These are phyloP conservation scores for Metschnikowia borealis DNA, from an alignment of 805 yeast genomes.

Conservation along the genomic window DNA sequence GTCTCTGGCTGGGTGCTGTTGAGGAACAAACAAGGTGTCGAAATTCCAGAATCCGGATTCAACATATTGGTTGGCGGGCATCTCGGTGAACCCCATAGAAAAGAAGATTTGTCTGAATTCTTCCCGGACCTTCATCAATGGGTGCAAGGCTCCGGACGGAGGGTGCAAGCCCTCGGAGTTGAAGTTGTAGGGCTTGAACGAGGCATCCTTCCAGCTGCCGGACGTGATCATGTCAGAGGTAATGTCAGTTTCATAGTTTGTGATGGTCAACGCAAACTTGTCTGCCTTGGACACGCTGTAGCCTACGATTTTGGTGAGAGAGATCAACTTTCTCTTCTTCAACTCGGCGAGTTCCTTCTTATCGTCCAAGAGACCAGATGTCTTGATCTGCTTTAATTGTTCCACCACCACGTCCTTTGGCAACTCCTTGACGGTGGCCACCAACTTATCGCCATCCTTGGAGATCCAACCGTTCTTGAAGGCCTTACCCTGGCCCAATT, in stretches of 20 bases:
- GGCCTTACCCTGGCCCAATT: conserved; percentile 94
- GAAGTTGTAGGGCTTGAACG: conserved; percentile 95
- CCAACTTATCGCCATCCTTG: conserved; percentile 79
- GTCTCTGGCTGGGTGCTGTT: conserved; percentile 99
- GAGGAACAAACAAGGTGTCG: conserved; percentile 94
- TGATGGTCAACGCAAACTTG: conserved; percentile 77
- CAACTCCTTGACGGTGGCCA: conserved; percentile 51
- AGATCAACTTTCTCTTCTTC: conserved; percentile 87
- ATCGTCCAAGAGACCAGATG: conserved; percentile 54
- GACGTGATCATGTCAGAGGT: conserved; percentile 87
- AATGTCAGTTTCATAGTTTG: conserved; percentile 84
- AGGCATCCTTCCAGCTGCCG: conserved; percentile 76
- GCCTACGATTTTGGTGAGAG: conserved; percentile 67
- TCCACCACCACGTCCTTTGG: conserved; percentile 68
- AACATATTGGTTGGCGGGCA: conserved; percentile 98
- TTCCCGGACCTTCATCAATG: conserved; percentile 92
- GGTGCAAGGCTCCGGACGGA: conserved; percentile 90
- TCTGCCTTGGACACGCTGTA: conserved; percentile 76
- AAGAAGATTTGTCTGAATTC: conserved; percentile 97
- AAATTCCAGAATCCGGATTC: conserved; percentile 99
- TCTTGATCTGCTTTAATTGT: conserved; percentile 54
- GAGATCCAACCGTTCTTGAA: conserved; percentile 96
- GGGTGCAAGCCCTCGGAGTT: conserved; percentile 90
- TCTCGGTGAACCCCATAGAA: conserved; percentile 96
- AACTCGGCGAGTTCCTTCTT: conserved; percentile 74